Evolutionary conservation across 208 protist genomes (phyloP), one percentile per base, ranked within the genome.

Genomic region (Herpetomonas tarakana): DNA sequence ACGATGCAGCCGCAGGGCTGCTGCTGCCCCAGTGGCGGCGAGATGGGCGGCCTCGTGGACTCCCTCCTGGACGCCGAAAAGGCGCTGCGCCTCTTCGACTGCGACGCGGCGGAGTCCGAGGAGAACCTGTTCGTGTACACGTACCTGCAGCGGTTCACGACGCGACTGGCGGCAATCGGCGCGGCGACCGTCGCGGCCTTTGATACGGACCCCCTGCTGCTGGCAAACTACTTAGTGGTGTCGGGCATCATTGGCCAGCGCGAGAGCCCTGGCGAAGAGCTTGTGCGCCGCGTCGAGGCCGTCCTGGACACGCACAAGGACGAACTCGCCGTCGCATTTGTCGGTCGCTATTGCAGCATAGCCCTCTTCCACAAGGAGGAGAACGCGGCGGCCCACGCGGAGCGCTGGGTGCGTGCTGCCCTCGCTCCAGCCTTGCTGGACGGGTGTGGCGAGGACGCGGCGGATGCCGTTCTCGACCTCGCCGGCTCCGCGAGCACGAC

Each of bases 41-140:
- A 50, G 21, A 28, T 87, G 3, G 78, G 77, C 12, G 47, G 51
- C 4, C 41, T 84, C 25, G 38, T 89, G 18, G 73, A 83, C 19
- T 41, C 54, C 3, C 38, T 58, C 18, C 69, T 92, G 19, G 58
- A 61, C 38, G 79, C 59, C 44, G 83, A 88, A 30, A 54, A 60
- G 16, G 53, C 91, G 16, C 74, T 92, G 29, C 76, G 88, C 0
- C 71, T 91, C 7, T 85, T 95, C 65, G 76, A 92, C 65, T 85
- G 78, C 59, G 78, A 92, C 30, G 47, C 62, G 0, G 58, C 74
- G 0, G 78, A 88, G 38, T 63, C 71, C 0, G 58, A 38, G 1
- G 68, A 72, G 19, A 91, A 91, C 66, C 31, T 58, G 22, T 30
- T 30, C 3, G 44, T 88, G 1, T 79, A 68, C 47, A 0, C 18